These are phyloP conservation scores for Boletellus emodensis DNA, from an alignment of 768 basidiomycete genomes.

Conservation along the genomic window DNA sequence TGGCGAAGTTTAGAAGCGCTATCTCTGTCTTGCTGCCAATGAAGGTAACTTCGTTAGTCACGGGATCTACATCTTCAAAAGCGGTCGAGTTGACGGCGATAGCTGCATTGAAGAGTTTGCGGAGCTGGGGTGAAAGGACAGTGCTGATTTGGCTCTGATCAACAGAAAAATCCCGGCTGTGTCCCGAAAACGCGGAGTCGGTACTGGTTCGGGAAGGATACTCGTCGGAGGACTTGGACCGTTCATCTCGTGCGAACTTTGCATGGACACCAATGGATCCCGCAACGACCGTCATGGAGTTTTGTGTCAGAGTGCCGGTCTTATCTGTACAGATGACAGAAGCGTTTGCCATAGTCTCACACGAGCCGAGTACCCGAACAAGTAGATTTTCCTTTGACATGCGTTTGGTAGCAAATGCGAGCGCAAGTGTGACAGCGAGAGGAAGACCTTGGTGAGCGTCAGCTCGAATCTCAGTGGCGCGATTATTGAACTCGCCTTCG, in stretches of 20 bases:
- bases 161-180: slow-evolving; percentile 76
- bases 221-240: slow-evolving; percentile 35
- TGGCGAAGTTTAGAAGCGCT: slow-evolving; percentile 81
- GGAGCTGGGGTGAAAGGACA: slow-evolving; percentile 57
- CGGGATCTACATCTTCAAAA: slow-evolving; percentile 75
- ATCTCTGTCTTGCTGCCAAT: slow-evolving; percentile 96
- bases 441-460: slow-evolving; percentile 61
- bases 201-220: slow-evolving; percentile 31
- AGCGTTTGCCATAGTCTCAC: slow-evolving; percentile 98
- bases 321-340: slow-evolving; percentile 96
- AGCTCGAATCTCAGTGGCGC: neutral
- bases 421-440: slow-evolving; percentile 90
- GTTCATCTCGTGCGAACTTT: slow-evolving; percentile 76
- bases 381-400: slow-evolving; percentile 95
- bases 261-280: slow-evolving; percentile 92
- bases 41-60: slow-evolving; percentile 57
- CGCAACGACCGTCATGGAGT: slow-evolving; percentile 94
- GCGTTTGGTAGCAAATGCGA: slow-evolving; percentile 97
- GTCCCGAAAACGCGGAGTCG: slow-evolving; percentile 34
- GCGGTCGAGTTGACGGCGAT: slow-evolving; percentile 94
- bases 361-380: slow-evolving; percentile 92
- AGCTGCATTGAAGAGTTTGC: slow-evolving; percentile 72
- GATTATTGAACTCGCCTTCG: slow-evolving; percentile 48
- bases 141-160: slow-evolving; percentile 70
- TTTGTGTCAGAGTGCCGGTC: slow-evolving; percentile 94